phyloP scores from a whole-genome alignment of 2,329 filamentous ascomycete species.

The Cercospora berteroae region DNA sequence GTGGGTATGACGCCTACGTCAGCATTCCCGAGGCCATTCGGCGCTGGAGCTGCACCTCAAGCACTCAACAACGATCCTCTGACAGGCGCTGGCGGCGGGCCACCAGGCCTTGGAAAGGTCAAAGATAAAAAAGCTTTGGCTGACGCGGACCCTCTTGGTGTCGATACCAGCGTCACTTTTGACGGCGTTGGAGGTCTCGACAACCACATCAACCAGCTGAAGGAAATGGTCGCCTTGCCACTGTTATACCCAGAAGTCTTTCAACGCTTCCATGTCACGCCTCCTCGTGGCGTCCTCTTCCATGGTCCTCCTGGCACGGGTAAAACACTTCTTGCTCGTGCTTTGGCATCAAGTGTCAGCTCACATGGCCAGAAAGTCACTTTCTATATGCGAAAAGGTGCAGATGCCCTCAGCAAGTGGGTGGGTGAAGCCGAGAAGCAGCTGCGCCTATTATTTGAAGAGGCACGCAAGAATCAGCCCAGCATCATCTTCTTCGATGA shows the following conservation, averaged over 20 bases:
- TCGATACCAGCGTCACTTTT: constrained; percentile 89
- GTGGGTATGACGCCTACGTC: constrained; percentile 63
- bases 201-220: constrained; percentile 92
- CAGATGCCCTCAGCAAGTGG: constrained; percentile 97
- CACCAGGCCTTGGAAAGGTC: constrained; percentile 81
- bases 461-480: constrained; percentile 90
- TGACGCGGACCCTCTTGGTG: constrained; percentile 90
- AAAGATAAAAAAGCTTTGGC: constrained; percentile 90
- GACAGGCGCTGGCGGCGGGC: constrained; percentile 58
- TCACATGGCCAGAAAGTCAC: constrained; percentile 90
- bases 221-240: constrained; percentile 97
- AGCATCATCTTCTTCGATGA: constrained; percentile 99
- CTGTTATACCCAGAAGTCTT: constrained; percentile 95
- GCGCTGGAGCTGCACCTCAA: constrained; percentile 47
- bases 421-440: constrained; percentile 97
- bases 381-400: constrained; percentile 99
- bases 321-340: constrained; percentile 93
- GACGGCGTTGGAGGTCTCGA: constrained; percentile 90
- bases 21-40: constrained; percentile 48
- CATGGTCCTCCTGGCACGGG: constrained; percentile 96
- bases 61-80: constrained; percentile 57
- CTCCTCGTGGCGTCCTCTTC: constrained; percentile 90
- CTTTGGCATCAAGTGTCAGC: constrained; percentile 85
- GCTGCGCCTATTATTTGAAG: constrained; percentile 87
- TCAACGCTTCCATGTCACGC: constrained; percentile 84